Percentiles rank a stretch among this genome's conserved stretches.
phyloP scores from a whole-genome alignment of 345 rosid species.

The Gossypium sturtianum region DNA sequence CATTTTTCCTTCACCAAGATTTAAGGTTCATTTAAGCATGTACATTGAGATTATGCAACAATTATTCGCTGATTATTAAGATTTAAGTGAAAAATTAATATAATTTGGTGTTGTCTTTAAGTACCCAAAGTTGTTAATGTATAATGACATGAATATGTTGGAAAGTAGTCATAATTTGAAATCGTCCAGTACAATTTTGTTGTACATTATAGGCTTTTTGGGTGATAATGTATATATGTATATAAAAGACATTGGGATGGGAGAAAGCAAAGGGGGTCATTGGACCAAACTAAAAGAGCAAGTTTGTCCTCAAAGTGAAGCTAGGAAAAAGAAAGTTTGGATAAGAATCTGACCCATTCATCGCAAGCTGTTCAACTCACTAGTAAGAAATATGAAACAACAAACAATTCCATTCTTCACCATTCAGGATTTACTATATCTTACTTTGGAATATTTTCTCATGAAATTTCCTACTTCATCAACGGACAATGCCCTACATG shows the following conservation, averaged over 20 bases:
- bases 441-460: slow-evolving; percentile 10
- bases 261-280: background rate
- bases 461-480: background rate
- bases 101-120: no score
- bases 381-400: no score
- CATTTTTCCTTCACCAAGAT: no score
- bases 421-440: background rate
- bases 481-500: background rate
- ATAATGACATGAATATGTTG: no score
- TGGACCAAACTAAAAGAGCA: slow-evolving; percentile 13
- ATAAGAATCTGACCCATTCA: background rate
- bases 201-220: background rate
- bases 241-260: background rate
- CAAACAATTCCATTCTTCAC: background rate
- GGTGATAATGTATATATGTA: background rate
- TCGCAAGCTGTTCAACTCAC: background rate
- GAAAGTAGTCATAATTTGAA: background rate
- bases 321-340: background rate
- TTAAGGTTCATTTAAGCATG: no score
- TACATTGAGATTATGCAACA: no score
- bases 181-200: background rate
- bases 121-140: no score
- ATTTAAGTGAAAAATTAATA: no score
- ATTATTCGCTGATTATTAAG: no score
- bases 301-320: slow-evolving; percentile 20